phyloP scores from a whole-genome alignment of 2,329 filamentous ascomycete genomes.

The Malbranchea zuffiana region DNA sequence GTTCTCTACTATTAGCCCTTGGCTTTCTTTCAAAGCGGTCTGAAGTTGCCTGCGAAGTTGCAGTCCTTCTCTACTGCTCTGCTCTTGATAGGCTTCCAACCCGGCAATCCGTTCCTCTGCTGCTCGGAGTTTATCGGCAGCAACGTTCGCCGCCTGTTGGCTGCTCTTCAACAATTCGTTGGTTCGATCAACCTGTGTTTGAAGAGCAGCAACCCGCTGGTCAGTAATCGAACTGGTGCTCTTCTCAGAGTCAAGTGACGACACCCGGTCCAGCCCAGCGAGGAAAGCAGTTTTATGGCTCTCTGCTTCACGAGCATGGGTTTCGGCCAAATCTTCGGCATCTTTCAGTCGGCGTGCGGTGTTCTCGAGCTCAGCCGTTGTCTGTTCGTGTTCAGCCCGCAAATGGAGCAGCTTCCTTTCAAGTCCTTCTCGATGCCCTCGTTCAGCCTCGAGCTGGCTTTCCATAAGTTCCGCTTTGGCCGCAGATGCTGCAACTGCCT shows the following conservation, averaged over 20 bases:
- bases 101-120: constrained; percentile 96
- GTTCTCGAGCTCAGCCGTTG: constrained; percentile 64
- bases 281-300: constrained; percentile 76
- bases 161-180: constrained; percentile 77
- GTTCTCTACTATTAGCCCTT: constrained; percentile 69
- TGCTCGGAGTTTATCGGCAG: constrained; percentile 77
- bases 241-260: constrained; percentile 31
- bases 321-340: constrained; percentile 77
- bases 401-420: constrained; percentile 68
- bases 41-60: constrained; percentile 84
- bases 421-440: constrained; percentile 58
- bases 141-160: constrained; percentile 74
- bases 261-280: constrained; percentile 66
- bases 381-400: constrained; percentile 71
- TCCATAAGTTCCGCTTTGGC: constrained; percentile 69
- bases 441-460: constrained; percentile 67
- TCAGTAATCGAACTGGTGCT: constrained; percentile 42
- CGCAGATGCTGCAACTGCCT: constrained; percentile 66
- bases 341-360: constrained; percentile 66
- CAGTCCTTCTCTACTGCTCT: constrained; percentile 86
- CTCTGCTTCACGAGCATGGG: constrained; percentile 74
- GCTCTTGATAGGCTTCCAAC: constrained; percentile 92
- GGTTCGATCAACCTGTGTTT: constrained; percentile 66
- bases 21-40: constrained; percentile 67
- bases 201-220: constrained; percentile 57